phyloP scores from a whole-genome alignment of 164 flowering plant genomes.

The Santalum album region DNA sequence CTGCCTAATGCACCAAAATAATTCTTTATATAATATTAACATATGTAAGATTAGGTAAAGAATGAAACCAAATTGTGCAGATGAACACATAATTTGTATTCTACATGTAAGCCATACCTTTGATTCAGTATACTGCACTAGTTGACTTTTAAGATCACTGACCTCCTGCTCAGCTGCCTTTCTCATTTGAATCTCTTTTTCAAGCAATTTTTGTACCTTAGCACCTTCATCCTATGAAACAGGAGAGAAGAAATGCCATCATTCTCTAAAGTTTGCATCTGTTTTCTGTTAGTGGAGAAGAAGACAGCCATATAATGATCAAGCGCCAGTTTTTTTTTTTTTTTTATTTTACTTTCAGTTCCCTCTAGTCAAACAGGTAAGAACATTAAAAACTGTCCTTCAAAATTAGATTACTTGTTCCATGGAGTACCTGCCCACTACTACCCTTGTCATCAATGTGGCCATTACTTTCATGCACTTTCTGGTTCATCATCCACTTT shows the following conservation, averaged over 20 bases:
- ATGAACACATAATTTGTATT: background rate
- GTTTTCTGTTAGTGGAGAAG: no score
- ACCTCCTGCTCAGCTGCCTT: conserved; percentile 1
- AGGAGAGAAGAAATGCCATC: background rate
- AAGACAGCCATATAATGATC: no score
- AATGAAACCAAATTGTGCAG: background rate
- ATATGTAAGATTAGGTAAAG: no score
- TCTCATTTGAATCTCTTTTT: background rate
- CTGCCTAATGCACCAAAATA: conserved; percentile 5
- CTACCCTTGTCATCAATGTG: background rate
- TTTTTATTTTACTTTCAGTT: no score
- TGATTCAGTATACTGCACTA: background rate
- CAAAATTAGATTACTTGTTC: no score
- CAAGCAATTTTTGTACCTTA: background rate
- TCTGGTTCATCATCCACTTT: conserved; percentile 32
- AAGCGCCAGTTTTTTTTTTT: no score
- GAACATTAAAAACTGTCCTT: no score
- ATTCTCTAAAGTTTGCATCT: no score
- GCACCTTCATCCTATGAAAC: background rate
- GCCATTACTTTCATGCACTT: background rate
- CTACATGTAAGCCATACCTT: background rate
- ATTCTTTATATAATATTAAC: background rate
- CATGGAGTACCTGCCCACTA: background rate
- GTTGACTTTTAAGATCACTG: background rate
- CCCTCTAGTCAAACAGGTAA: no score